Conservation (phyloP, 2,329 filamentous ascomycete species). For the Fusarium siculi region DNA sequence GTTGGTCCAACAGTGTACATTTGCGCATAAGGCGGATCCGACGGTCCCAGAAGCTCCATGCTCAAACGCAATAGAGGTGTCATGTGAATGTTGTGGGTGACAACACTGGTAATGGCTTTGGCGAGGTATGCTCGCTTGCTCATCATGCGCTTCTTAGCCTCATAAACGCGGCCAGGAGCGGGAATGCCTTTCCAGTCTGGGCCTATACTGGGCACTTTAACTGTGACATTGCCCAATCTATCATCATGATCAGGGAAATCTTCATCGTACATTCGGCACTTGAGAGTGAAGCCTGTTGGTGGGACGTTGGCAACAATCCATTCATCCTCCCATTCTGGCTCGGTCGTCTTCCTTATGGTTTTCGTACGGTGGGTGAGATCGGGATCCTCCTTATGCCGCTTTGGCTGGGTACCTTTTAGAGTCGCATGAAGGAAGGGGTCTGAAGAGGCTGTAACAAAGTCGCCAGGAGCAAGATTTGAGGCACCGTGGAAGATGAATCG, state of each 20-base stretch:
- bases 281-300: slow-evolving; percentile 81
- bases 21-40: slow-evolving; percentile 73
- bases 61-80: slow-evolving; percentile 78
- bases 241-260: slow-evolving; percentile 89
- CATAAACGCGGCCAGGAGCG: slow-evolving; percentile 67
- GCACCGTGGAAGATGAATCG: slow-evolving; percentile 87
- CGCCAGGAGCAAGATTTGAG: slow-evolving; percentile 82
- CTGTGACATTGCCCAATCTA: slow-evolving; percentile 84
- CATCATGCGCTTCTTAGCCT: slow-evolving; percentile 83
- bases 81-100: slow-evolving; percentile 72
- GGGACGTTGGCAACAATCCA: slow-evolving; percentile 93
- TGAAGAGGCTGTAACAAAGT: slow-evolving; percentile 79
- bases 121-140: slow-evolving; percentile 88
- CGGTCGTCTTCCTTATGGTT: slow-evolving; percentile 76
- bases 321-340: slow-evolving; percentile 84
- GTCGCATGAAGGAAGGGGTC: slow-evolving; percentile 86
- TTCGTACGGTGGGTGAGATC: slow-evolving; percentile 77
- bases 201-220: slow-evolving; percentile 69
- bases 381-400: slow-evolving; percentile 87
- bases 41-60: slow-evolving; percentile 80
- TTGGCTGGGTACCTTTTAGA: slow-evolving; percentile 75
- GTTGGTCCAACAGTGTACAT: slow-evolving; percentile 84
- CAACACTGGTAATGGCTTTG: slow-evolving; percentile 72
- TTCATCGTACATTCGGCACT: slow-evolving; percentile 90
- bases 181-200: slow-evolving; percentile 76